phyloP scores from a whole-genome alignment of 1,139 yeast species.

The Pichia norvegensis region DNA sequence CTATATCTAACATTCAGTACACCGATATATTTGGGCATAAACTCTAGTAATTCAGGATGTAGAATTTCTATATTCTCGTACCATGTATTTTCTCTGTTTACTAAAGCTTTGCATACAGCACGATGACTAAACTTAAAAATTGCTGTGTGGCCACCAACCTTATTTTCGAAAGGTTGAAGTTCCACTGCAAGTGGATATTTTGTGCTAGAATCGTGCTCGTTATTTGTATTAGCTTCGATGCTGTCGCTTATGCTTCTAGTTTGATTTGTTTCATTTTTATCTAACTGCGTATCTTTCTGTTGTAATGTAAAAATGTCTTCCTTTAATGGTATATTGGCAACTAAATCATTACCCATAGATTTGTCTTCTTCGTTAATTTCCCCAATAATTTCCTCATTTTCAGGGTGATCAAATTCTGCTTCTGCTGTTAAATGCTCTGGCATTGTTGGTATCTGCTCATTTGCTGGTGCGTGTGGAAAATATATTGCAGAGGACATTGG shows the following conservation, averaged over 20 bases:
- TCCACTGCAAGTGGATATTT: conserved; percentile 71
- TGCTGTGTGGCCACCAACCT: conserved; percentile 98
- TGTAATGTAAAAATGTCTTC: not conserved
- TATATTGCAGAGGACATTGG: conserved; percentile 63
- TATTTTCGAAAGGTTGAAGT: conserved; percentile 77
- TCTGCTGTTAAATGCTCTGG: conserved; percentile 30
- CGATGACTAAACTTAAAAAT: conserved; percentile 83
- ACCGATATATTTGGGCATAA: conserved; percentile 92
- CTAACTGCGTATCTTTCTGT: not conserved
- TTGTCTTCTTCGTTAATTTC: not conserved
- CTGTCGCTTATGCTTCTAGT: not conserved
- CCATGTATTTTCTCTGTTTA: conserved; percentile 83
- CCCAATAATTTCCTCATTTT: conserved; percentile 8
- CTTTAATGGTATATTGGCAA: no score
- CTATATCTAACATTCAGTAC: conserved; percentile 84
- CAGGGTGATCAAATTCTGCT: conserved; percentile 27
- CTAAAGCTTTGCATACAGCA: conserved; percentile 93
- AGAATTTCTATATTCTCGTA: conserved; percentile 78
- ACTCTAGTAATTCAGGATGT: conserved; percentile 68
- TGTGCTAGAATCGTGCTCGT: conserved; percentile 8
- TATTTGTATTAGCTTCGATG: not conserved
- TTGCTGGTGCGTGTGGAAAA: conserved; percentile 47
- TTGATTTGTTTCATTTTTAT: not conserved
- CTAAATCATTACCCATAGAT: not conserved
- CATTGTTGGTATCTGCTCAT: conserved; percentile 5